Conservation (phyloP, 2,329 filamentous ascomycete genomes). For the Aspergillus arachidicola region DNA sequence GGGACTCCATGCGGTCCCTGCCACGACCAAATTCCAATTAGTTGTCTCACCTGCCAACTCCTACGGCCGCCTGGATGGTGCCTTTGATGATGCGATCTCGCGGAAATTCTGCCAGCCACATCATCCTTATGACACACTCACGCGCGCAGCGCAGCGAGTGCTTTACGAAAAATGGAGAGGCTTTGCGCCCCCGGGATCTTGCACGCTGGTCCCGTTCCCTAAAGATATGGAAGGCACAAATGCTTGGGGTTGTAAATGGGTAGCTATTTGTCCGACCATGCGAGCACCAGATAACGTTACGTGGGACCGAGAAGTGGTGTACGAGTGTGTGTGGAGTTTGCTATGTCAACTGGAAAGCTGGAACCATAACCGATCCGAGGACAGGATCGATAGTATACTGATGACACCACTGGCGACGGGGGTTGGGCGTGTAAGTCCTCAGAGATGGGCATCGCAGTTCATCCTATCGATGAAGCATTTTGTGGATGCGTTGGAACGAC, state of each 20-base stretch:
- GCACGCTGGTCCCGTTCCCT: slow-evolving; percentile 52
- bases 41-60: slow-evolving; percentile 60
- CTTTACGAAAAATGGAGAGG: slow-evolving; percentile 54
- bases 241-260: slow-evolving; percentile 44
- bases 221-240: slow-evolving; percentile 41
- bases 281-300: slow-evolving; percentile 45
- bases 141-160: slow-evolving; percentile 45
- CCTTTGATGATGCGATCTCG: slow-evolving; percentile 59
- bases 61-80: slow-evolving; percentile 57
- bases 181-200: slow-evolving; percentile 55
- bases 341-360: slow-evolving; percentile 53
- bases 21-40: slow-evolving; percentile 46
- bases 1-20: slow-evolving; percentile 43
- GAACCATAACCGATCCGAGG: slow-evolving; percentile 38
- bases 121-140: slow-evolving; percentile 52
- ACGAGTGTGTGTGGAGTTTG: slow-evolving; percentile 57
- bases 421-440: slow-evolving; percentile 47
- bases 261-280: slow-evolving; percentile 60
- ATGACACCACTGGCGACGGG: slow-evolving; percentile 59
- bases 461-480: slow-evolving; percentile 57
- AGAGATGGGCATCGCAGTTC: slow-evolving; percentile 55
- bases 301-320: slow-evolving; percentile 58
- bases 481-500: slow-evolving; percentile 49
- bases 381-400: slow-evolving; percentile 47
- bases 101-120: slow-evolving; percentile 47